phyloP scores from a whole-genome alignment of 2,329 filamentous ascomycete genomes.

The Phaeoacremonium minimum region DNA sequence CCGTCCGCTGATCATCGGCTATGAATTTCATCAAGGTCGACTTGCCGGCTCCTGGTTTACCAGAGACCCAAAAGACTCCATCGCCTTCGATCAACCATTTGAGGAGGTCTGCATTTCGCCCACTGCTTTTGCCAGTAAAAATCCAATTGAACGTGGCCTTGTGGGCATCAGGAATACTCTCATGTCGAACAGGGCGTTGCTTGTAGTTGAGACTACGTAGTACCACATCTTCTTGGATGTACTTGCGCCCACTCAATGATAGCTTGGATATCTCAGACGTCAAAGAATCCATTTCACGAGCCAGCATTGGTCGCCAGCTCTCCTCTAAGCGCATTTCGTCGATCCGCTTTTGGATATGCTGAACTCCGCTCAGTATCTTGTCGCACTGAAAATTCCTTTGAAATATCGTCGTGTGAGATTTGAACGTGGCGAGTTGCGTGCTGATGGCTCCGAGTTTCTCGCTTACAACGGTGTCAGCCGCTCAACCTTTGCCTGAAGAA shows the following conservation, averaged over 20 bases:
- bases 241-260: neutral
- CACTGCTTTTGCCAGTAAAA: neutral
- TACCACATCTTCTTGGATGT: slow-evolving; percentile 1
- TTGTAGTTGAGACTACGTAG: neutral
- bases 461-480: no score
- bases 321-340: no score
- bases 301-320: no score
- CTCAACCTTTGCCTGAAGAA: no score
- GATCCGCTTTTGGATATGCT: no score
- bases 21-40: slow-evolving; percentile 6
- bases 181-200: slow-evolving; percentile 3
- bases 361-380: no score
- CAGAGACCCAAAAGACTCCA: slow-evolving; percentile 3
- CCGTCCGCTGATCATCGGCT: neutral
- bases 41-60: slow-evolving; percentile 5
- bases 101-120: neutral
- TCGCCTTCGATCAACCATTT: slow-evolving; percentile 5
- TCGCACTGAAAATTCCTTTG: no score
- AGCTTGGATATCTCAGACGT: neutral
- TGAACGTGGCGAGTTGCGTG: no score
- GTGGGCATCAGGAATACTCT: slow-evolving; percentile 4
- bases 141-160: slow-evolving; percentile 4
- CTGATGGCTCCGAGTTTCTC: no score
- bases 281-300: neutral
- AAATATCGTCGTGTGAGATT: no score